Evolutionary conservation across 495 filamentous ascomycete species (phyloP), one percentile per base, ranked within the genome.

Genomic region (Aspergillus bertholletiae): DNA sequence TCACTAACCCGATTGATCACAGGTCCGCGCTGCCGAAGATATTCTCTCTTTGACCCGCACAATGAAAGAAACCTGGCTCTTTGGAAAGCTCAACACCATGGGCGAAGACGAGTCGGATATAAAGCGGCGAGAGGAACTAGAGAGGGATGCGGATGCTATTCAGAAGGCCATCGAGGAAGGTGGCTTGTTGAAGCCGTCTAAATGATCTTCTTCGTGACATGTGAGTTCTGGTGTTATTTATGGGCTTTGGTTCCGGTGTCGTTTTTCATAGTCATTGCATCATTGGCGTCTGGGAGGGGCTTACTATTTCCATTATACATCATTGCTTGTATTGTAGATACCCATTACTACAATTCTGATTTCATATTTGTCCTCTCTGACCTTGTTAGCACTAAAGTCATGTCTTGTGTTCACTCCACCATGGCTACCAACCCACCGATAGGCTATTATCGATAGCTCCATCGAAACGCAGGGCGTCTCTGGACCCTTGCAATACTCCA

Each of bases 21-120:
- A 88, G 85, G 75, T 87, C 60, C 82, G 82, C 41, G 78, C 83
- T 12, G 81, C 81, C 9, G 87, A 90, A 67, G 85, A 90, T 48
- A 65, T 87, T 20, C 72, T 88, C 34, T 73, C 77, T 11, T 62
- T 90, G 13, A 86, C 80, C 28, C 78, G 86, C 13, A 70, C 74
- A 7, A 71, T 90, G 72, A 88, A 89, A 67, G 87, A 90, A 60
- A 76, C 81, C n/a, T 90, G 87, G 87, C 71, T 89, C 22, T 88
- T 87, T 60, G 87, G 87, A 15, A 80, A 84, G 54, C 73, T 89
- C n/a, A 72, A 88, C 21, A 86, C 84, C 0, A 64, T 88, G 8
- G 81, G 80, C 18, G 76, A 78, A 60, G 65, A 75, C 39, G 68
- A 75, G 41, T 65, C 69, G 32, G 75, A 78, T 49, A 55, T 69